Percentiles rank a stretch among this genome's conserved stretches.
These are phyloP conservation scores for Fusarium multiceps DNA, from an alignment of 2,329 filamentous ascomycete species.

Conservation along the genomic window DNA sequence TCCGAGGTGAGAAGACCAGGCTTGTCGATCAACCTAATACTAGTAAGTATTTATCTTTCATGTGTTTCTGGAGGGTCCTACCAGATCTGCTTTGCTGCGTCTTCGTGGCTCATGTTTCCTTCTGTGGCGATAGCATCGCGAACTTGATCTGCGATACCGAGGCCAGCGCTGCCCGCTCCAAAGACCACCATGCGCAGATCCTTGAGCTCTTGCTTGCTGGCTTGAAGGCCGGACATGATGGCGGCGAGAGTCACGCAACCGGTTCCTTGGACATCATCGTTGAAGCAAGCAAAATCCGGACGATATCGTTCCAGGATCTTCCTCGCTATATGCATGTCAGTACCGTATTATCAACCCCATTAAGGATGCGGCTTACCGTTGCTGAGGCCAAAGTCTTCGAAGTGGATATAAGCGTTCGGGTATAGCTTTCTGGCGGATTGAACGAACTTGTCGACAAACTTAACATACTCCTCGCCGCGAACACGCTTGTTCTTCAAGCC, in stretches of 20 bases:
- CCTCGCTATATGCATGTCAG: slow-evolving; percentile 60
- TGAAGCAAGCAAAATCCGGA: slow-evolving; percentile 82
- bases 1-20: slow-evolving; percentile 77
- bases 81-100: slow-evolving; percentile 85
- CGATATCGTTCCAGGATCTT: slow-evolving; percentile 82
- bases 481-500: slow-evolving; percentile 75
- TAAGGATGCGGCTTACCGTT: slow-evolving; percentile 64
- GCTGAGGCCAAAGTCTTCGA: slow-evolving; percentile 84
- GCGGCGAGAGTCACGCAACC: slow-evolving; percentile 88
- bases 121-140: slow-evolving; percentile 81
- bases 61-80: slow-evolving; percentile 48
- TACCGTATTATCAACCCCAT: background rate
- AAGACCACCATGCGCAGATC: slow-evolving; percentile 81
- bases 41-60: background rate
- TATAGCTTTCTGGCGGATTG: slow-evolving; percentile 74
- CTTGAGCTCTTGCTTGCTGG: slow-evolving; percentile 71
- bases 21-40: slow-evolving; percentile 80
- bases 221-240: slow-evolving; percentile 79
- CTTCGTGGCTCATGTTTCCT: slow-evolving; percentile 72
- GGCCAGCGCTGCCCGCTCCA: slow-evolving; percentile 83
- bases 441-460: slow-evolving; percentile 81
- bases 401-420: slow-evolving; percentile 86
- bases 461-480: slow-evolving; percentile 78
- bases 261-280: slow-evolving; percentile 91
- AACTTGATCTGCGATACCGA: slow-evolving; percentile 87